Base-by-base conservation (phyloP, 495 filamentous ascomycete genomes). In the Penicillium verhagenii region DNA sequence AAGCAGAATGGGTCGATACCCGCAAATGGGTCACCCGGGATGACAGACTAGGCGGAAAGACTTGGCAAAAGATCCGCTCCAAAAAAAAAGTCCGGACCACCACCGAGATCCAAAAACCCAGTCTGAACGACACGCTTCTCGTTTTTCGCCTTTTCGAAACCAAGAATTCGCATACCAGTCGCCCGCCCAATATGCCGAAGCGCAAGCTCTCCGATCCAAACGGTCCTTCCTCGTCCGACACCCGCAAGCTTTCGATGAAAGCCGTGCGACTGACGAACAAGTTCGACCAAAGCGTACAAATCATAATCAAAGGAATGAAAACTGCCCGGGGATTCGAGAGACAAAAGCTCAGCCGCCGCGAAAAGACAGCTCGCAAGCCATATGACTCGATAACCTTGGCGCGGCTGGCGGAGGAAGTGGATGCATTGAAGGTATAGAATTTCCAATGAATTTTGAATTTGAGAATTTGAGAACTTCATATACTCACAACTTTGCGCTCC, bases 251-350 rank as follows among this genome's bases (percentile, higher is more conserved):
- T 20, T 63, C 61, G 7, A 61, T 78, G 23, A 72, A 71, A 56
- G 63, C 63, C 11, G 58, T 63, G 23, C 70, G 74, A 11, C 57
- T 88, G 21, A 73, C 76, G 18, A 72, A 80, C 43, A 80, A 83
- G 37, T 75, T 91, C 56, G 66, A 77, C 10, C 74, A 83, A 49
- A 80, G 80, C 56, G 79, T 82, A 28, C 81, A 80, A 50, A 67
- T 82, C 19, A 76, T 96, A 8, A 77, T 79, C 42, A 79, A 83
- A 19, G 87, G 83, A 0, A 75, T 96, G 33, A 96, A 94, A 68
- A 75, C 82, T 1, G 89, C 88, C 23, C 91, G 91, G 53, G 90
- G 89, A 14, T 93, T 93, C 68, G 92, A 96, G 73, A 79, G 91
- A 58, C 92, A 96, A 72, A 96, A 96, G 53, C 78, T 92, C 40